Conservation (phyloP, 345 rosid species). For the Chamaenerion angustifolium region DNA sequence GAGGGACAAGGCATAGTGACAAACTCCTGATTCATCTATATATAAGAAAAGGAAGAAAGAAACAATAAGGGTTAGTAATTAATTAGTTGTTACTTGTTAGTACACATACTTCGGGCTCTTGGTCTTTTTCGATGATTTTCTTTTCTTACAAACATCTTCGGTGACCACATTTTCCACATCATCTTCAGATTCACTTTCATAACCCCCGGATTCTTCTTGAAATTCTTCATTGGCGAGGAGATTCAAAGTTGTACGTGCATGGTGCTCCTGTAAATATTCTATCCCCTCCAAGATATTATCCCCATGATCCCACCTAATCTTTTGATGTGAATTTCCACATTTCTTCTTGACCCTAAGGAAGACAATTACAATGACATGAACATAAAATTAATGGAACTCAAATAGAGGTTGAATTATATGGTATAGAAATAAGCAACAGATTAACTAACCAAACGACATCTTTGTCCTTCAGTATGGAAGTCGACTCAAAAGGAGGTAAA, state of each 20-base stretch:
- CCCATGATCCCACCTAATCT: slow-evolving; percentile 15
- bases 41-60: no score
- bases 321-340: slow-evolving; percentile 17
- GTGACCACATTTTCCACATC: slow-evolving; percentile 26
- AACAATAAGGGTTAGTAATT: not conserved
- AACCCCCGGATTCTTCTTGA: slow-evolving; percentile 45
- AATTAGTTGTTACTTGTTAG: no score
- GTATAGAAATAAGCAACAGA: not conserved
- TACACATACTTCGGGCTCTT: slow-evolving; percentile 47
- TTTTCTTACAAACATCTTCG: slow-evolving; percentile 45
- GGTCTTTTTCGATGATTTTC: slow-evolving; percentile 49
- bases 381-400: no score
- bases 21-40: no score
- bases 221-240: slow-evolving; percentile 64
- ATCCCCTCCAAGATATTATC: slow-evolving; percentile 17
- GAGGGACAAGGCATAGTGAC: no score
- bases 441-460: slow-evolving; percentile 60
- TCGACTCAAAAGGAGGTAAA: slow-evolving; percentile 76
- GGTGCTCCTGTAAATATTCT: slow-evolving; percentile 26
- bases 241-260: slow-evolving; percentile 16
- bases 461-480: slow-evolving; percentile 56
- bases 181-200: slow-evolving; percentile 50
- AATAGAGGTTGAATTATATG: not conserved
- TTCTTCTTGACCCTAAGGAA: slow-evolving; percentile 52
- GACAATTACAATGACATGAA: not conserved